Conservation (phyloP, 257 asterid species). For the Sherardia arvensis region DNA sequence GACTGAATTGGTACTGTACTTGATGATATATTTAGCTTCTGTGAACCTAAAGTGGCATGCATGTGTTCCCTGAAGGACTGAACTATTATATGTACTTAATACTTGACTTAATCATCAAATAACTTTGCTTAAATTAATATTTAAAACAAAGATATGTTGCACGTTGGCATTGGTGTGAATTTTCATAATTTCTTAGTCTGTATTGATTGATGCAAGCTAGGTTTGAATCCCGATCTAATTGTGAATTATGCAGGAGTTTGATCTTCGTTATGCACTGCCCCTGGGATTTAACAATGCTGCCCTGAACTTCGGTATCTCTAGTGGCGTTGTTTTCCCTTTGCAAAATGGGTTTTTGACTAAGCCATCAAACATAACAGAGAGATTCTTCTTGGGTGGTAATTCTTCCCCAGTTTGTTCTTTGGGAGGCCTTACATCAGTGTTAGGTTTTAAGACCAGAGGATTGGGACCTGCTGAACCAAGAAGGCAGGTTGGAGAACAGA, state of each 20-base stretch:
- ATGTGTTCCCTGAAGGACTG: no score
- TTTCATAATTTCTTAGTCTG: neutral
- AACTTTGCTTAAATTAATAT: no score
- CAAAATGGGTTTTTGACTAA: constrained; percentile 51
- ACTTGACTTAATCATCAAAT: no score
- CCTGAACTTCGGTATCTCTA: constrained; percentile 66
- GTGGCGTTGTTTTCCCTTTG: constrained; percentile 79
- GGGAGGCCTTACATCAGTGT: constrained; percentile 75
- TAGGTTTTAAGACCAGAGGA: constrained; percentile 90
- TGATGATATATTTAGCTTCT: neutral
- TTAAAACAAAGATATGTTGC: no score
- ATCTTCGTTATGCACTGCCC: constrained; percentile 80
- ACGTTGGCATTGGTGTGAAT: neutral
- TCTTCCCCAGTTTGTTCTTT: constrained; percentile 75
- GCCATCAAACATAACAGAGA: constrained; percentile 64
- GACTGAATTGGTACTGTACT: no score
- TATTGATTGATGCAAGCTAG: neutral
- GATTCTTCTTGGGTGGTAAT: constrained; percentile 89
- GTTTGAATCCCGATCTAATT: constrained; percentile 12
- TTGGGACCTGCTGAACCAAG: constrained; percentile 87
- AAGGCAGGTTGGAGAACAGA: constrained; percentile 38
- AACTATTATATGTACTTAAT: no score
- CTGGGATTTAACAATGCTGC: constrained; percentile 76
- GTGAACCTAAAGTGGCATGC: neutral
- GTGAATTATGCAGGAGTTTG: constrained; percentile 57